Evolutionary conservation across 495 filamentous ascomycete species (phyloP), one percentile per base, ranked within the genome.

Genomic region (Aspergillus olivimuriae): DNA sequence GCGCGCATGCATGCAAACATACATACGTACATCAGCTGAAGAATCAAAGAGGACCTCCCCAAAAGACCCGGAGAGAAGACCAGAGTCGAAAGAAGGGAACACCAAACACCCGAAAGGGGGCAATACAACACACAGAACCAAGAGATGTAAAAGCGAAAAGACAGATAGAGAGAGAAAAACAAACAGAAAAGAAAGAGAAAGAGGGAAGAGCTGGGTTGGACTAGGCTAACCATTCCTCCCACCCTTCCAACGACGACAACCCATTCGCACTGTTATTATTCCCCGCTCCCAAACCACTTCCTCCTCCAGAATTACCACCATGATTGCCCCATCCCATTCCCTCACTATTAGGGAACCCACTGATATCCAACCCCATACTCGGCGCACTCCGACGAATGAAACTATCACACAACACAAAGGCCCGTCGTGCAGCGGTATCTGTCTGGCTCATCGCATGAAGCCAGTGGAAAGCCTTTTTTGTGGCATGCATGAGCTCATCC

Each of bases 391-490:
- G 60, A 19, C 46, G 43, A 4, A 66, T 21, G 26, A 65, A 43
- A 20, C 44, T 46, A 34, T 62, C 55, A 39, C 59, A 61, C 7
- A 77, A 56, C n/a, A 61, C 40, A 50, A 73, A 80, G 14, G 76
- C 78, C 15, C 75, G 65, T 12, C 63, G 43, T 0, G 75, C 65
- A 9, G 69, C 68, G 8, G 63, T 49, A 41, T 70, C 66, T n/a
- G 66, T 57, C 15, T 30, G 31, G 10, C 46, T 37, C 61, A 78
- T 67, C 1, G 60, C 51, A 34, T 68, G 53, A 3, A 82, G 59
- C 74, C 75, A 79, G 10, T 34, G 41, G 1, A 78, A 40, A 4
- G 73, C 67, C 44, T 76, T 80, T 38, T 70, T 73, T 1, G 72
- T 58, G 31, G 68, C 58, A 2, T 39, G 45, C 6, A 78, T 28